Percentiles rank a stretch among this genome's conserved stretches.
phyloP scores from a whole-genome alignment of 495 filamentous ascomycete genomes.

The Aspergillus leporis region DNA sequence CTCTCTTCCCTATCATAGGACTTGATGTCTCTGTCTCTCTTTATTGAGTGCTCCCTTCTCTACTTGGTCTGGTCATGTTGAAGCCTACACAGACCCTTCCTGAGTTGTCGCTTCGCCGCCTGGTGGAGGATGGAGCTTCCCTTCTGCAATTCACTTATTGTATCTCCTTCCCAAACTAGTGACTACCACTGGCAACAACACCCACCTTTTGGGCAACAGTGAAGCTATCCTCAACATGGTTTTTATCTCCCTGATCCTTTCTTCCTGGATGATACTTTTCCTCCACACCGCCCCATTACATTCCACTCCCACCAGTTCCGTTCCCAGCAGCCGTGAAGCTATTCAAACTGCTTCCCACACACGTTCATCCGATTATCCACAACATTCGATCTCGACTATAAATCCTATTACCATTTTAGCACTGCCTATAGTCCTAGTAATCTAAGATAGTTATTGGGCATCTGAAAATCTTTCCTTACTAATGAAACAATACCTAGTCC shows the following conservation, averaged over 20 bases:
- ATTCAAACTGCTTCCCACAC: neutral
- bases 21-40: too few species aligned
- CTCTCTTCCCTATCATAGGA: too few species aligned
- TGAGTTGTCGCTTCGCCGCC: neutral
- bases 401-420: too few species aligned
- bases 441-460: too few species aligned
- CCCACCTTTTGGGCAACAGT: neutral
- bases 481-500: too few species aligned
- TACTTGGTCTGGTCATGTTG: too few species aligned
- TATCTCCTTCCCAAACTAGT: neutral
- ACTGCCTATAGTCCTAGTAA: too few species aligned
- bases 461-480: too few species aligned
- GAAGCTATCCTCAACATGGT: neutral
- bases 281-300: neutral
- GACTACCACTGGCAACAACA: neutral
- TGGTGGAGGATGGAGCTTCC: neutral
- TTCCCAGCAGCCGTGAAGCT: neutral
- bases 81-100: neutral
- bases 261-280: neutral
- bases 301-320: neutral
- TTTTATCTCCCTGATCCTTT: neutral
- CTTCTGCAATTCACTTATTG: neutral
- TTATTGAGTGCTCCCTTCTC: too few species aligned
- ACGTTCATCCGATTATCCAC: too few species aligned
- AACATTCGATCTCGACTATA: neutral